Base-by-base conservation (phyloP, 2,329 filamentous ascomycete species). In the Aspergillus proliferans region DNA sequence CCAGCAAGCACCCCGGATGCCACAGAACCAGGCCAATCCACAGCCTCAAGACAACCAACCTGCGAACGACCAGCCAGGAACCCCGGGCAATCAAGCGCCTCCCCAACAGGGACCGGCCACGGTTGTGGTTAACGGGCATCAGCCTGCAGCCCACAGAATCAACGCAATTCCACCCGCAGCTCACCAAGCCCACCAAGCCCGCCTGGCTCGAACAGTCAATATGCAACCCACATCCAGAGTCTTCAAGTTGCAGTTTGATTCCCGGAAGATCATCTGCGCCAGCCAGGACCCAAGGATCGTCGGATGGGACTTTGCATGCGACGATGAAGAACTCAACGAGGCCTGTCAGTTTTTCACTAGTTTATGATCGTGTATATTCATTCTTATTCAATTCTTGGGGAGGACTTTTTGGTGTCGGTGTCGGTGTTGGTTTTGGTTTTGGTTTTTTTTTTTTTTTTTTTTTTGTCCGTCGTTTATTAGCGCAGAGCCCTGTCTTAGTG, bases 191-290 rank as follows among this genome's bases (percentile, higher is more conserved):
- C 52, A 53, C 24, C 56, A 59, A 10, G 44, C 45, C 7, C 53
- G 52, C 33, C 48, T 46, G n/a, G n/a, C 21, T 6, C 42, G 22
- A 44, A 18, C 38, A 42, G 42, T 12, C 10, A 47, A 33, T 41
- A 46, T 22, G 38, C 64, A 54, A 26, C 63, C 67, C 18, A 77
- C 76, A 33, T 78, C 81, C 9, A 70, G 93, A 21, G 87, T 98
- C 3, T 98, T 97, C 76, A 98, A 98, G 70, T 76, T 97, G 33
- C 93, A 98, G 67, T 98, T 96, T 58, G 93, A 98, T 65, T 88
- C 90, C 1, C 81, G 90, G 19, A 84, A 91, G 59, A 94, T 98
- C 58, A 86, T 98, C 47, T 96, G 91, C 72, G 96, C 92, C 66
- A 93, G 87, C 55, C 91, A 97, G 67, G 89, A 93, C 49, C 85